These are phyloP conservation scores for Ustilago shanxiensis DNA, from an alignment of 1,284 basidiomycete species.

Conservation along the genomic window DNA sequence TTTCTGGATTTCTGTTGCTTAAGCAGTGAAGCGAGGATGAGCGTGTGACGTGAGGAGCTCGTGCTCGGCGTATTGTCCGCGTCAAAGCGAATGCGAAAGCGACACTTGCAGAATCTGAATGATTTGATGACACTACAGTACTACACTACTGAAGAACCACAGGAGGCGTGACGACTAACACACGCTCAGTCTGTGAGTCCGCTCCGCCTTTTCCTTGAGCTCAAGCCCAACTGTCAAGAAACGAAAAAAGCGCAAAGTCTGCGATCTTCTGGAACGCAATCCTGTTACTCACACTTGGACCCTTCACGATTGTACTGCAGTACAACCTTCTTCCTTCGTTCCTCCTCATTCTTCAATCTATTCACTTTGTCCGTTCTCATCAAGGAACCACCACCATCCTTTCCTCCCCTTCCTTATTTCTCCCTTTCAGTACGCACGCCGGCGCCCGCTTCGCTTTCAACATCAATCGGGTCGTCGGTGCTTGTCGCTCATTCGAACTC, in stretches of 20 bases:
- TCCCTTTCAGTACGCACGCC: conserved; percentile 3
- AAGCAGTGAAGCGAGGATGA: too few species aligned
- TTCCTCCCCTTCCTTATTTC: not conserved
- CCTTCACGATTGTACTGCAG: not conserved
- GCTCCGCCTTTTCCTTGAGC: conserved; percentile 4
- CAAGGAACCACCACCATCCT: too few species aligned
- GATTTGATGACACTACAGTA: conserved; percentile 6
- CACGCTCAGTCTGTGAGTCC: not conserved
- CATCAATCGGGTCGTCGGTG: conserved; percentile 38
- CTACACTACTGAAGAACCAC: too few species aligned
- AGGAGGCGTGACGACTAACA: too few species aligned
- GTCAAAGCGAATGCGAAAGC: not conserved
- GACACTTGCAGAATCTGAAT: not conserved
- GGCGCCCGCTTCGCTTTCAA: conserved; percentile 23
- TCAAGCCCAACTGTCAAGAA: too few species aligned
- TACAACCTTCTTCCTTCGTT: not conserved
- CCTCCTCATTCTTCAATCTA: not conserved
- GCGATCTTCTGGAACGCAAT: not conserved
- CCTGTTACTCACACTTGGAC: not conserved
- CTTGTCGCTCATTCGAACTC: conserved; percentile 19
- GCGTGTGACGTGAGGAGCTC: not conserved
- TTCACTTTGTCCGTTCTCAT: too few species aligned
- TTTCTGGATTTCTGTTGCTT: too few species aligned
- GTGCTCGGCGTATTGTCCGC: conserved; percentile 3
- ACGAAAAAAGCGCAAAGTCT: too few species aligned